Evolutionary conservation across 2,329 filamentous ascomycete species (phyloP), one percentile per base, ranked within the genome.

Genomic region (Curvularia lunata): DNA sequence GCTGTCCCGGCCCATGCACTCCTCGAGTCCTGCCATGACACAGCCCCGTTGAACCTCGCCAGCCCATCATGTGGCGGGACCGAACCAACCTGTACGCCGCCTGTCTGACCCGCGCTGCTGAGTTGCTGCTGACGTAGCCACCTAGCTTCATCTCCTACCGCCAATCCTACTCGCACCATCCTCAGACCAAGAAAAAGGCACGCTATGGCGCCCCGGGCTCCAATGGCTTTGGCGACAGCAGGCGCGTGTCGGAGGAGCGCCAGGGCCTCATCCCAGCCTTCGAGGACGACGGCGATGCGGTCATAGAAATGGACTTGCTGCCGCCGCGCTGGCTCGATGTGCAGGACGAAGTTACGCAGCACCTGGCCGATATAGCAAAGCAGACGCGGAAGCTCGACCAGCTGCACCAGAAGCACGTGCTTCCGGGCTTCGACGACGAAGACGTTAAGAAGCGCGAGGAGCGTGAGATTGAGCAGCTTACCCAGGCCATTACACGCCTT

Each of bases 301-400:
- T 99, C 56, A 98, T 99, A 71, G 95, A 99, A 82, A 98, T 99
- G 95, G 94, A 98, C 78, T 82, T 97, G 38, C 84, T 99, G 18
- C 95, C 95, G 23, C 95, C 95, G 52, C 88, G 95, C 59, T 99
- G 95, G 95, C 90, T 94, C 57, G 95, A 99, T 73, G 84, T 97
- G 58, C 93, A 93, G 71, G 95, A 98, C 75, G 92, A 98, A 75
- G 92, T 99, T 59, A 88, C 90, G 28, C 92, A 97, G 58, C 80
- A 91, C 41, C 85, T 99, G 9, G 84, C 86, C 60, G 87, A 91
- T 56, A 91, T 98, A 65, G 89, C 91, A 51, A 88, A 86, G 59
- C 92, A 96, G 79, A 91, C 92, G 65, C 88, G 91, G 68, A 88
- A 88, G 69, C 85, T 99, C 30, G 95, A 98, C 73, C 91, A 93